Conservation (phyloP, 805 yeast species). For the Suhomyces prunicola region DNA sequence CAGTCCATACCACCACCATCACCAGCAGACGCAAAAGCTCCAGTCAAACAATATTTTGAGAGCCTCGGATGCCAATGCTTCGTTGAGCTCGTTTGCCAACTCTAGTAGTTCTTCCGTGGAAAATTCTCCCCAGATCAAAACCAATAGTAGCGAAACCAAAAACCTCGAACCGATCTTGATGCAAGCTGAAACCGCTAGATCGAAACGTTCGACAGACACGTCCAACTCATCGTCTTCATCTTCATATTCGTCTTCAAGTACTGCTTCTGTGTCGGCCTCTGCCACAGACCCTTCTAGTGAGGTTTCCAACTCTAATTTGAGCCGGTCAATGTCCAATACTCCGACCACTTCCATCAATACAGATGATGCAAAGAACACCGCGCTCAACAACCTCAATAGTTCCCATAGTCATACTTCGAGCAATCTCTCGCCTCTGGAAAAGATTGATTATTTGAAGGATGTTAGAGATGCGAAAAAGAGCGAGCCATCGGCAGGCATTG, state of each 20-base stretch:
- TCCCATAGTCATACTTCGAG: background rate
- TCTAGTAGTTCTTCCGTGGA: background rate
- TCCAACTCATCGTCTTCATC: conserved; percentile 1
- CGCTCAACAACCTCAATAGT: background rate
- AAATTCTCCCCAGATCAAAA: background rate
- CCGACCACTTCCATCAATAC: conserved; percentile 31
- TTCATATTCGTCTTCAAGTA: conserved; percentile 3
- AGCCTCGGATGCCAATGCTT: conserved; percentile 3
- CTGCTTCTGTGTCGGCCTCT: conserved; percentile 7
- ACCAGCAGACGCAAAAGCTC: conserved; percentile 1
- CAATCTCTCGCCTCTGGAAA: background rate
- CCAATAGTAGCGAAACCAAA: background rate
- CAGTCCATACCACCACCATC: background rate
- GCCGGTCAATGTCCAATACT: conserved; percentile 25
- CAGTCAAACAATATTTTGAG: conserved; percentile 3
- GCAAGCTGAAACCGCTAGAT: background rate
- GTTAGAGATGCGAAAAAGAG: background rate
- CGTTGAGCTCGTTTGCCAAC: conserved; percentile 1
- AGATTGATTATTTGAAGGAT: background rate
- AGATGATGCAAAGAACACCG: conserved; percentile 5
- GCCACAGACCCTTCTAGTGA: conserved; percentile 6
- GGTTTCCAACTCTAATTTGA: conserved; percentile 15
- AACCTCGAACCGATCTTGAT: background rate
- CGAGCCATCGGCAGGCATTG: background rate
- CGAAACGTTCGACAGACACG: background rate